phyloP scores from a whole-genome alignment of 176 grass and related monocot genomes.

The Bothriochloa decipiens region DNA sequence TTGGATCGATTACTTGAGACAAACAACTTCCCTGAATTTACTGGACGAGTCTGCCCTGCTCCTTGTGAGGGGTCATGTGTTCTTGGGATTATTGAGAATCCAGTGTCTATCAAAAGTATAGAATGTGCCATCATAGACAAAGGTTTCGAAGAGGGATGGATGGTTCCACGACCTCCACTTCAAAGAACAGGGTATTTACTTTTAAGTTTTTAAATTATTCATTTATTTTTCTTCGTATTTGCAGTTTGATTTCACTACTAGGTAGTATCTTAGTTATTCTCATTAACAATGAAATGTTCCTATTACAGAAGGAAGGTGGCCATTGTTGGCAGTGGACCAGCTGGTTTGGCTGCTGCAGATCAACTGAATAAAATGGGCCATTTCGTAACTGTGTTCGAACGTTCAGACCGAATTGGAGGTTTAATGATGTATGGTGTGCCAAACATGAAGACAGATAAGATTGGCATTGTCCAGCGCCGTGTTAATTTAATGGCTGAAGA shows the following conservation, averaged over 20 bases:
- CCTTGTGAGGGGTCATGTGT: conserved; percentile 98
- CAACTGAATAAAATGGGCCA: conserved; percentile 99
- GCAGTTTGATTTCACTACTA: conserved; percentile 21
- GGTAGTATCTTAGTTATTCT: conserved; percentile 17
- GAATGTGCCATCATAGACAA: conserved; percentile 99
- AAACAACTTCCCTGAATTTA: conserved; percentile 99
- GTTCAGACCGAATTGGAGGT: conserved; percentile 89
- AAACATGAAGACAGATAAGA: conserved; percentile 99
- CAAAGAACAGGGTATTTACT: conserved; percentile 84
- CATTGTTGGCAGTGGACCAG: conserved; percentile 88
- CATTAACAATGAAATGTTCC: conserved; percentile 18
- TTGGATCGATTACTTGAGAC: conserved; percentile 94
- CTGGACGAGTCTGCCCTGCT: conserved; percentile 95
- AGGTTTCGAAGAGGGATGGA: conserved; percentile 96
- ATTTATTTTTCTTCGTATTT: background rate
- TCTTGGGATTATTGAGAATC: conserved; percentile 98
- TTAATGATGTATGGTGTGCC: conserved; percentile 99
- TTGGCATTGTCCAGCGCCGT: conserved; percentile 80
- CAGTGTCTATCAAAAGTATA: conserved; percentile 98
- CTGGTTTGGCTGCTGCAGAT: conserved; percentile 93
- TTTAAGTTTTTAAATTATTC: conserved; percentile 20
- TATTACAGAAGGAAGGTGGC: conserved; percentile 90
- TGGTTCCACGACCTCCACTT: conserved; percentile 89
- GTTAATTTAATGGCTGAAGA: conserved; percentile 94
- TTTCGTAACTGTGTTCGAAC: conserved; percentile 94